Percentiles rank a stretch among this genome's conserved stretches.
These are phyloP conservation scores for Brassica incana DNA, from an alignment of 345 rosid species.

Conservation along the genomic window DNA sequence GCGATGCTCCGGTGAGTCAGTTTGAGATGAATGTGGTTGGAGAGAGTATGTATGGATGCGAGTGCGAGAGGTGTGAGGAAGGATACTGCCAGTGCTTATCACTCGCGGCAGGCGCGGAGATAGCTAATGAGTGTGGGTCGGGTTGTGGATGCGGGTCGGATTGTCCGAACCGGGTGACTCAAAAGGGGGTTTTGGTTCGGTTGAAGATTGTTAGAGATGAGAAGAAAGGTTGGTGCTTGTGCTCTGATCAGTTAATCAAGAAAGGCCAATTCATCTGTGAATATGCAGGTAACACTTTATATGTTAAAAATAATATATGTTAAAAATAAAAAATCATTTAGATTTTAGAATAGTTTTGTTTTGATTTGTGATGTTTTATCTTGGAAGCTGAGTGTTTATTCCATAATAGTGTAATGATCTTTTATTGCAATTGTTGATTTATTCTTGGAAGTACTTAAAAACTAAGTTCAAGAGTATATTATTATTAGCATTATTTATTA, in stretches of 20 bases:
- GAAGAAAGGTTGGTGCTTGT: conserved; percentile 84
- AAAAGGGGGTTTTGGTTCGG: conserved; percentile 57
- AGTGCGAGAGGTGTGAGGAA: conserved; percentile 53
- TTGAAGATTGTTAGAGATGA: conserved; percentile 62
- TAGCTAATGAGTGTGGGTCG: conserved; percentile 66
- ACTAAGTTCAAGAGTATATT: not conserved
- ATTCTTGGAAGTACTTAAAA: not conserved
- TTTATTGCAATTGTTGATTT: not conserved
- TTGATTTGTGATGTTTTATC: not conserved
- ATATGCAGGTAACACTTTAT: conserved; percentile 56
- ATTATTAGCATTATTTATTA: not conserved
- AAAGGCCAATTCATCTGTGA: conserved; percentile 78
- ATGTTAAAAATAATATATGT: too few species aligned
- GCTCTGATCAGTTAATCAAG: conserved; percentile 61
- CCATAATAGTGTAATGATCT: not conserved
- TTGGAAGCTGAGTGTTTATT: not conserved
- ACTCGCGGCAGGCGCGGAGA: conserved; percentile 38
- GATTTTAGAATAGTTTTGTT: too few species aligned
- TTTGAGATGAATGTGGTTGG: not conserved
- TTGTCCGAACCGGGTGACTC: conserved; percentile 64
- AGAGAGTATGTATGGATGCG: conserved; percentile 36
- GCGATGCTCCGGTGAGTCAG: not conserved
- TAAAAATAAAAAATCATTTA: too few species aligned
- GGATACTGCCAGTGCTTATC: conserved; percentile 46
- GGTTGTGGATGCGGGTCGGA: conserved; percentile 61